Conservation (phyloP, 2,329 filamentous ascomycete genomes). For the Alternaria atra region DNA sequence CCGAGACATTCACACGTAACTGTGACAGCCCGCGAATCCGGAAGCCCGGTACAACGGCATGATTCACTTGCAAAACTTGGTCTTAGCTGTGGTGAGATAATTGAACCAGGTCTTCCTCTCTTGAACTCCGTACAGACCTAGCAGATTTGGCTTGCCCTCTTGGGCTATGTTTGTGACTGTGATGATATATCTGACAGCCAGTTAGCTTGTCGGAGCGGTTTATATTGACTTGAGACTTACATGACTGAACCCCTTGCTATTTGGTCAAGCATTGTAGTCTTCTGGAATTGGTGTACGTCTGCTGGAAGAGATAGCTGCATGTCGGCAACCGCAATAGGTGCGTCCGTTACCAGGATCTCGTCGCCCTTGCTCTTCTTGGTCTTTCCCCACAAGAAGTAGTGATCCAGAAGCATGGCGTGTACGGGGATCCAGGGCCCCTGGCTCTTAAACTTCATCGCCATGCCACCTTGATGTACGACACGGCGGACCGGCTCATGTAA, state of each 20-base stretch:
- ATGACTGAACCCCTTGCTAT: conserved; percentile 35
- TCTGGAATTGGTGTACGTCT: conserved; percentile 29
- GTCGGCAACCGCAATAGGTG: conserved; percentile 28
- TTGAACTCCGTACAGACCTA: conserved; percentile 26
- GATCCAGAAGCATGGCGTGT: conserved; percentile 41
- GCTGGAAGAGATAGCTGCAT: conserved; percentile 22
- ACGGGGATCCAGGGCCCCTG: conserved; percentile 43
- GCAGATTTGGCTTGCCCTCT: conserved; percentile 26
- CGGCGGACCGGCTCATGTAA: conserved; percentile 27
- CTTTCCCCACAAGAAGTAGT: conserved; percentile 44
- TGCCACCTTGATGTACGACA: conserved; percentile 32
- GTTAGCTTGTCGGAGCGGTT: neutral
- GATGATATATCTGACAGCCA: conserved; percentile 26
- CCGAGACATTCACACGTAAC: neutral
- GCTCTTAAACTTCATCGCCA: conserved; percentile 43
- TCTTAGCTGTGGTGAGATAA: conserved; percentile 13
- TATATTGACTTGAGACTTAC: neutral
- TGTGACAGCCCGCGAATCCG: neutral
- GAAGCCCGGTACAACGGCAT: neutral
- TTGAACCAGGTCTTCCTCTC: conserved; percentile 31
- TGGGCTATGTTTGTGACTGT: conserved; percentile 24
- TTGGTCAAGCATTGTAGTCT: conserved; percentile 39
- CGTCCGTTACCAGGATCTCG: conserved; percentile 28
- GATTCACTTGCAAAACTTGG: neutral
- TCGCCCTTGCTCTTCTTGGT: conserved; percentile 31